Base-by-base conservation (phyloP, 108 stramenopile species). In the Conticribra guillardii region DNA sequence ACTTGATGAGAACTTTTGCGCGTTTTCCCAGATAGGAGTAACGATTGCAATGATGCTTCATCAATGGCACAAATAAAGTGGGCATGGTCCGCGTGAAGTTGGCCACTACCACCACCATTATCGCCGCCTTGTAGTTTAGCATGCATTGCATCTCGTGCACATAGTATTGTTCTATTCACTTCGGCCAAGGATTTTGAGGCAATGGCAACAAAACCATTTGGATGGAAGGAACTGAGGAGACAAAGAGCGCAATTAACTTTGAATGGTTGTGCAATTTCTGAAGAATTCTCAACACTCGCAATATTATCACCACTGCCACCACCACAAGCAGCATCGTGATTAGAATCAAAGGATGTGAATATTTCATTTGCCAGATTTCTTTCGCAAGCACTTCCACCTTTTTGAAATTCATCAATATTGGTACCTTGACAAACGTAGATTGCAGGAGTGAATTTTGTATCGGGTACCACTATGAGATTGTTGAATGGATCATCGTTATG, bases 81-180 rank as follows among this genome's bases (percentile, higher is more conserved):
- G n/a, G 67, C 67, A 32, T 80, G 79, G 32, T 80, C 79, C 4
- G 73, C 50, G 63, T 80, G 79, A 2, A 59, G 56, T 1, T 19
- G 24, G 0, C 21, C 21, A n/a, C 21, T 1, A 1, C 15, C 21
- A 0, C 4, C 27, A n/a, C 18, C 18, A 5, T 52, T 21, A n/a
- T 67, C 26, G 28, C 53, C 9, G 17, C 9, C n/a, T 22, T 11
- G 8, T 18, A 21, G 16, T 15, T 65, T 67, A 11, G 26, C 19
- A 17, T 37, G 4, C 1, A 14, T 37, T 22, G 76, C 76, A 9
- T 48, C 62, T 22, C 67, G 60, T n/a, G 76, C 68, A 1, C 47
- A 24, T 32, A 24, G 21, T 9, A 78, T 27, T 0, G 46, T 29
- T 26, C 63, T 33, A n/a, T 60, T 41, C 27, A 70, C 16, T 45